Percentiles rank a stretch among this genome's conserved stretches.
Conservation (phyloP, 805 yeast genomes). For the Debaryomyces prosopidis region DNA sequence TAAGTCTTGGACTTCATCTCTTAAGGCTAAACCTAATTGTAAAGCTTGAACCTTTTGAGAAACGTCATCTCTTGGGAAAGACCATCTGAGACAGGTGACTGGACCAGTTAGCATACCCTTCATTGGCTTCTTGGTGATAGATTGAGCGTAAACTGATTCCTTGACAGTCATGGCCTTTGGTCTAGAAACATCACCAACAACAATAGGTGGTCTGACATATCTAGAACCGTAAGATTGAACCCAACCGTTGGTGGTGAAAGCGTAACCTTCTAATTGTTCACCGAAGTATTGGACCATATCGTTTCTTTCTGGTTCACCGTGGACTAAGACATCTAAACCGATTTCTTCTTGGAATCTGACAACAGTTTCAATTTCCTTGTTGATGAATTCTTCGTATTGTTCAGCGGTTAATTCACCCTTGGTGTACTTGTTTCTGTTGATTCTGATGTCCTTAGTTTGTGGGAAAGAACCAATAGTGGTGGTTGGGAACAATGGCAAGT, state of each 20-base stretch:
- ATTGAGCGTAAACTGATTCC: conserved; percentile 99
- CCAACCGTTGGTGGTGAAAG: conserved; percentile 99
- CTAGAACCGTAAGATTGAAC: conserved; percentile 99
- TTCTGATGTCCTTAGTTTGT: conserved; percentile 98
- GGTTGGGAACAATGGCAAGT: conserved; percentile 98
- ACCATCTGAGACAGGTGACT: conserved; percentile 99
- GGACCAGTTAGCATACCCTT: conserved; percentile 99
- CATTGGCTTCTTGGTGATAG: conserved; percentile 91
- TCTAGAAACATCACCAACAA: conserved; percentile 99
- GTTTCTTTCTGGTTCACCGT: conserved; percentile 99
- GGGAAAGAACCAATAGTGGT: conserved; percentile 99
- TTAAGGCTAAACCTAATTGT: conserved; percentile 95
- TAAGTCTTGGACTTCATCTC: conserved; percentile 98
- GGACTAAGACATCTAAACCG: conserved; percentile 97
- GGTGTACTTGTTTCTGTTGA: conserved; percentile 96
- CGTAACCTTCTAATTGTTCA: conserved; percentile 97
- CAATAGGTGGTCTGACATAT: conserved; percentile 99
- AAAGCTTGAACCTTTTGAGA: conserved; percentile 90
- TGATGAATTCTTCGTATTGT: conserved; percentile 94
- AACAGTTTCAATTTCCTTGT: conserved; percentile 93
- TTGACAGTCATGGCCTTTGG: conserved; percentile 98
- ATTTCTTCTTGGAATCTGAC: conserved; percentile 99
- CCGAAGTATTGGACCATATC: conserved; percentile 99
- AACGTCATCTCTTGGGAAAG: conserved; percentile 99
- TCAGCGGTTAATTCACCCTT: conserved; percentile 95